phyloP scores from a whole-genome alignment of 2,329 filamentous ascomycete species.

The Macrophomina tecta region DNA sequence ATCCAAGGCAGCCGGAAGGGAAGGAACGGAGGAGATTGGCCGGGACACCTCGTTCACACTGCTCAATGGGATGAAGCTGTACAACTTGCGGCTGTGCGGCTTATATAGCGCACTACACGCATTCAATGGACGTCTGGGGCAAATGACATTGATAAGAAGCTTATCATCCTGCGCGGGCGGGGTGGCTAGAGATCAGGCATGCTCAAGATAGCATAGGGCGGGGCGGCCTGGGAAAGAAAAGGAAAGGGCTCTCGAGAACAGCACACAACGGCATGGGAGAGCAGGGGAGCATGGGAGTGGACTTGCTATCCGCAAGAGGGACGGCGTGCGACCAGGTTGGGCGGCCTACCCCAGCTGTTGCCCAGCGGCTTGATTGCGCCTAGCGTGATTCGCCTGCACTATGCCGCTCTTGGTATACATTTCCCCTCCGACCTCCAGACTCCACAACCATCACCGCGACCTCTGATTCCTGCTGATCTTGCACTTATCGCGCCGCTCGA shows the following conservation, averaged over 20 bases:
- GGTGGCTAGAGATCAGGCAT: not conserved
- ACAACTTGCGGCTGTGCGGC: conserved; percentile 5
- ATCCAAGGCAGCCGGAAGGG: not conserved
- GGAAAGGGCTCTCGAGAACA: not conserved
- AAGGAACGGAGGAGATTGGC: not conserved
- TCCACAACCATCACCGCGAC: conserved; percentile 6
- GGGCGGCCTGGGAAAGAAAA: not conserved
- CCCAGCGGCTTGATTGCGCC: conserved; percentile 18
- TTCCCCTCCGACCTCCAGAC: conserved; percentile 12
- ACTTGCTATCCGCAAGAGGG: conserved; percentile 28
- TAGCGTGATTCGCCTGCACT: conserved; percentile 2
- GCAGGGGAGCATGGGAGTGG: conserved; percentile 22
- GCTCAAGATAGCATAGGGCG: conserved; percentile 13
- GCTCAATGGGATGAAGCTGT: conserved; percentile 9
- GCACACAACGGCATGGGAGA: not conserved
- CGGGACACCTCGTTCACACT: not conserved
- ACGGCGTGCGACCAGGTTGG: conserved; percentile 16
- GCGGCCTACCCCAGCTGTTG: conserved; percentile 2
- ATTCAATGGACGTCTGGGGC: not conserved
- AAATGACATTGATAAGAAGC: conserved; percentile 18
- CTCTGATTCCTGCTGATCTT: conserved; percentile 1
- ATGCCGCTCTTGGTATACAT: conserved; percentile 25
- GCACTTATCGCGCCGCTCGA: conserved; percentile 14
- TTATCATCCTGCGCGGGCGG: conserved; percentile 3
- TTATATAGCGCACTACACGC: conserved; percentile 10